Evolutionary conservation across 805 yeast genomes (phyloP).

Genomic region (Starmerella geochares): DNA sequence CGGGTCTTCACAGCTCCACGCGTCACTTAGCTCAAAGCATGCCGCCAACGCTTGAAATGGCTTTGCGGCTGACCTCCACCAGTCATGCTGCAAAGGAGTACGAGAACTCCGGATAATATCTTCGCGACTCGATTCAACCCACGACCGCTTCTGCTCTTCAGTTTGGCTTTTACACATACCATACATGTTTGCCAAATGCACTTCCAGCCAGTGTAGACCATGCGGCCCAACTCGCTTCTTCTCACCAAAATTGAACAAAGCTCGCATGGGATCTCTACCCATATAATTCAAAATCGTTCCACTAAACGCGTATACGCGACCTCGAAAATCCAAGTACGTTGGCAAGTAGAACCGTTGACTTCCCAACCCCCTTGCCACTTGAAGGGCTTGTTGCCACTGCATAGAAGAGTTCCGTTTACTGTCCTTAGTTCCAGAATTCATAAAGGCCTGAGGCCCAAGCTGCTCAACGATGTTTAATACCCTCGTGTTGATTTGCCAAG

Average conservation of each 20-base stretch:
- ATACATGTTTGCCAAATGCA: conserved; percentile 44
- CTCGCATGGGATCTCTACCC: conserved; percentile 43
- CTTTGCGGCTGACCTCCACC: conserved; percentile 46
- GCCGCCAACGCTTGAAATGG: conserved; percentile 48
- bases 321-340: conserved; percentile 54
- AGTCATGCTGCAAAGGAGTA: conserved; percentile 36
- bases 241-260: conserved; percentile 43
- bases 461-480: conserved; percentile 4
- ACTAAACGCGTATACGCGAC: conserved; percentile 51
- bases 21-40: conserved; percentile 41
- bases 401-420: conserved; percentile 33
- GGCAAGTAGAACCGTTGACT: conserved; percentile 52
- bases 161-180: conserved; percentile 43
- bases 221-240: conserved; percentile 38
- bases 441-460: neutral
- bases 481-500: conserved; percentile 16
- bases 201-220: conserved; percentile 44
- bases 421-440: neutral
- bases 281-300: conserved; percentile 48
- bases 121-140: conserved; percentile 36
- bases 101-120: conserved; percentile 36
- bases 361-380: conserved; percentile 82
- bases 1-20: conserved; percentile 37
- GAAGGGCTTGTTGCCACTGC: conserved; percentile 62
- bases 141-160: conserved; percentile 35